Evolutionary conservation across 345 rosid genomes (phyloP).

Genomic region (Rhodamnia argentea): DNA sequence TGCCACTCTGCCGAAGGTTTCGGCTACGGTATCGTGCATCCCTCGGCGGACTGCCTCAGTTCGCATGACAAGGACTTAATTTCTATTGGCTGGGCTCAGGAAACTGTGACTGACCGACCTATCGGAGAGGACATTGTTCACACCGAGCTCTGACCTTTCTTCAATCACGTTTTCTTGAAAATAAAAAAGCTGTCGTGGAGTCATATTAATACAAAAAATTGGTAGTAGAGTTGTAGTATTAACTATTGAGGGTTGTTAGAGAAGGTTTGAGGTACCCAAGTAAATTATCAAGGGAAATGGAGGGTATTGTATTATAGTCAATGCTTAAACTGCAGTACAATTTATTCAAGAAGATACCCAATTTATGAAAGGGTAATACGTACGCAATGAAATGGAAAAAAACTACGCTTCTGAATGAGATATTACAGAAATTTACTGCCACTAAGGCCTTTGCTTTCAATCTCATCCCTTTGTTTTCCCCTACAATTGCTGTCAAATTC

Average conservation of each 20-base stretch:
- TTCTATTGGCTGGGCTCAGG: background rate
- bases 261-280: constrained; percentile 14
- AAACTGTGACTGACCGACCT: constrained; percentile 4
- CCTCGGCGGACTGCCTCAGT: constrained; percentile 79
- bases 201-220: background rate
- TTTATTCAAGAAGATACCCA: background rate
- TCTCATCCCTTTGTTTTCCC: background rate
- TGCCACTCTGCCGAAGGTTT: constrained; percentile 91
- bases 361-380: background rate
- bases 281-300: constrained; percentile 7
- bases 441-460: background rate
- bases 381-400: background rate
- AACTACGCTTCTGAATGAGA: background rate
- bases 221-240: background rate
- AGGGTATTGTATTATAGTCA: constrained; percentile 2
- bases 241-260: constrained; percentile 3
- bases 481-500: background rate
- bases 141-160: constrained; percentile 44
- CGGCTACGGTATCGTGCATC: constrained; percentile 70
- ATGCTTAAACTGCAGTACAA: background rate
- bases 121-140: constrained; percentile 26
- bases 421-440: background rate
- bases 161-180: background rate
- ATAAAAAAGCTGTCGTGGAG: background rate
- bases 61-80: constrained; percentile 45